These are phyloP conservation scores for Globisporangium echinulatum DNA, from an alignment of 352 stramenopile genomes.

Conservation along the genomic window DNA sequence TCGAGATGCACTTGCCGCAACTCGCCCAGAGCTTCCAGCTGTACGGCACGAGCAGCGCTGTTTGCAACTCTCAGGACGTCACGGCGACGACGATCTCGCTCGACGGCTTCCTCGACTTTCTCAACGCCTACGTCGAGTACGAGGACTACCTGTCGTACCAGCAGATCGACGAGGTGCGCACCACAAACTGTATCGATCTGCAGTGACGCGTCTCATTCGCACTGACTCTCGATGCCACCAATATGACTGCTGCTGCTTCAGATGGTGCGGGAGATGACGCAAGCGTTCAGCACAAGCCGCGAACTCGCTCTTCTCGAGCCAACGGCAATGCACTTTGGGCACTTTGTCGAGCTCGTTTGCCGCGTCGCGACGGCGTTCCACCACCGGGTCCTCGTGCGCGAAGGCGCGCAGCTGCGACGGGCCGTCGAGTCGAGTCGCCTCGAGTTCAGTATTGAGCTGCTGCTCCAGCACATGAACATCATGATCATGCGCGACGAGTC, in stretches of 20 bases:
- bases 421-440: constrained; percentile 50
- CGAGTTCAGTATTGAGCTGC: constrained; percentile 54
- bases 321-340: constrained; percentile 34
- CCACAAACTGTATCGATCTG: background rate
- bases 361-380: constrained; percentile 49
- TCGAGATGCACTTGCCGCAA: constrained; percentile 36
- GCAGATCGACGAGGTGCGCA: constrained; percentile 26
- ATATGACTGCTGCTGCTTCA: background rate
- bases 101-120: constrained; percentile 70
- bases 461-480: constrained; percentile 54
- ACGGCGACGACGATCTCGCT: constrained; percentile 35
- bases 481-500: constrained; percentile 17
- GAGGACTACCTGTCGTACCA: constrained; percentile 60
- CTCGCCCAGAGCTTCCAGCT: constrained; percentile 56
- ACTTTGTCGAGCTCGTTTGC: constrained; percentile 66
- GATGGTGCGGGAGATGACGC: constrained; percentile 14
- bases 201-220: background rate
- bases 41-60: constrained; percentile 30
- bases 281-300: background rate
- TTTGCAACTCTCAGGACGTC: constrained; percentile 12
- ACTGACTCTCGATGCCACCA: background rate
- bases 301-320: background rate
- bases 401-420: constrained; percentile 45
- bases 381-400: constrained; percentile 29
- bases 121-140: constrained; percentile 77